Conservation (phyloP, 2,329 filamentous ascomycete genomes). For the Berkeleyomyces rouxiae region DNA sequence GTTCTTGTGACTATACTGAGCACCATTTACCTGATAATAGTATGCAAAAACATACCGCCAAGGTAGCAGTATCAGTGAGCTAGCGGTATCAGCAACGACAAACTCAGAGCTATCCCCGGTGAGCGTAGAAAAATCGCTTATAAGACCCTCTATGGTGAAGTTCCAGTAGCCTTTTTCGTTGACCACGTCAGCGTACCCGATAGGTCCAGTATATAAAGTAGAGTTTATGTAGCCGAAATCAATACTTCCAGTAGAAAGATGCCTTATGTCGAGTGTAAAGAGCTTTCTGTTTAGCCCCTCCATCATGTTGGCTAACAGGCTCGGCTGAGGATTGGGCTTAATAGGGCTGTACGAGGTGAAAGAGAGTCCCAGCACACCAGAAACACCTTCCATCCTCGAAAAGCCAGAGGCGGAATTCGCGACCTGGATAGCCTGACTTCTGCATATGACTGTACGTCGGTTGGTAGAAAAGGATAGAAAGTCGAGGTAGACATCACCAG, state of each 20-base stretch:
- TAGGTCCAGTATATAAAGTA: conserved; percentile 42
- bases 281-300: background rate
- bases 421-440: conserved; percentile 27
- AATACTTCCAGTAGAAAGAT: conserved; percentile 44
- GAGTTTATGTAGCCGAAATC: conserved; percentile 57
- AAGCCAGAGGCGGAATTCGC: conserved; percentile 28
- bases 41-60: conserved; percentile 32
- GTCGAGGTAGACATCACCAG: conserved; percentile 28
- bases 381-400: conserved; percentile 20
- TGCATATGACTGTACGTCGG: conserved; percentile 23
- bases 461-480: conserved; percentile 21
- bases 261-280: conserved; percentile 53
- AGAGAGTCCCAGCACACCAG: conserved; percentile 27
- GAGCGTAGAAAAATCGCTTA: background rate
- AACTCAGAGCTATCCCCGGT: background rate
- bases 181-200: conserved; percentile 42
- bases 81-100: conserved; percentile 39
- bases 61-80: conserved; percentile 45
- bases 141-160: conserved; percentile 27
- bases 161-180: conserved; percentile 48
- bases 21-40: conserved; percentile 30
- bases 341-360: conserved; percentile 29
- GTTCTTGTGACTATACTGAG: conserved; percentile 23
- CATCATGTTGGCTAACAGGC: conserved; percentile 25
- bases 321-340: conserved; percentile 24